phyloP scores from a whole-genome alignment of 202 grass and related monocot genomes.

The Schoenoplectus triqueter region DNA sequence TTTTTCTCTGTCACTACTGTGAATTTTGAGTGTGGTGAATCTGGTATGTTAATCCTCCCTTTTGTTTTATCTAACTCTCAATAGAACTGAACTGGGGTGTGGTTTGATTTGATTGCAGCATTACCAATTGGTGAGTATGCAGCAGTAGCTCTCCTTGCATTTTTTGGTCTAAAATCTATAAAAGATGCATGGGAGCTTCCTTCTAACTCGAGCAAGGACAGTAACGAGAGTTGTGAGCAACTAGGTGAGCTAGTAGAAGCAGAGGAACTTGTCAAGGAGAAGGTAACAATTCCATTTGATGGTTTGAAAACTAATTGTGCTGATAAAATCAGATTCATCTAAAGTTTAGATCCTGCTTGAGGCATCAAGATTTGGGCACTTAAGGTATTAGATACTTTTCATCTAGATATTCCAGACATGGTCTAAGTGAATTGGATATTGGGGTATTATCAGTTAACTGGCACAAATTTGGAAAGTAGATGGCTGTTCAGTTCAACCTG shows the following conservation, averaged over 20 bases:
- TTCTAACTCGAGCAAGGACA: constrained; percentile 43
- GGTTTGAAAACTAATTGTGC: background rate
- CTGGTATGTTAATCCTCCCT: background rate
- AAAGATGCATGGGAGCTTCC: constrained; percentile 86
- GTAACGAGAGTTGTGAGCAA: constrained; percentile 55
- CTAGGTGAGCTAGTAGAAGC: constrained; percentile 90
- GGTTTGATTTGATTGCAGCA: constrained; percentile 46
- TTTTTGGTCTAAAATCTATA: constrained; percentile 95
- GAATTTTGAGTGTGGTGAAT: background rate
- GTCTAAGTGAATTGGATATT: background rate
- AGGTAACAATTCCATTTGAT: constrained; percentile 49
- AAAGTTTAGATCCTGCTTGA: background rate
- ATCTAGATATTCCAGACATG: background rate
- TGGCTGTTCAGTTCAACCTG: background rate
- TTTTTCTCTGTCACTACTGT: background rate
- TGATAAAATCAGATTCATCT: background rate
- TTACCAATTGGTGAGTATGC: constrained; percentile 94
- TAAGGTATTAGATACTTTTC: background rate
- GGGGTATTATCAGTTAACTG: background rate
- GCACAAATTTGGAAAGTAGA: background rate
- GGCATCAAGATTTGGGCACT: background rate
- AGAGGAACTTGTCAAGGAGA: constrained; percentile 93
- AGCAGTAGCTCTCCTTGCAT: constrained; percentile 79
- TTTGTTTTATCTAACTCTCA: background rate
- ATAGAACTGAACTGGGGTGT: background rate